Percentiles rank a stretch among this genome's conserved stretches.
phyloP scores from a whole-genome alignment of 2,329 filamentous ascomycete genomes.

The Clarireedia sp. region DNA sequence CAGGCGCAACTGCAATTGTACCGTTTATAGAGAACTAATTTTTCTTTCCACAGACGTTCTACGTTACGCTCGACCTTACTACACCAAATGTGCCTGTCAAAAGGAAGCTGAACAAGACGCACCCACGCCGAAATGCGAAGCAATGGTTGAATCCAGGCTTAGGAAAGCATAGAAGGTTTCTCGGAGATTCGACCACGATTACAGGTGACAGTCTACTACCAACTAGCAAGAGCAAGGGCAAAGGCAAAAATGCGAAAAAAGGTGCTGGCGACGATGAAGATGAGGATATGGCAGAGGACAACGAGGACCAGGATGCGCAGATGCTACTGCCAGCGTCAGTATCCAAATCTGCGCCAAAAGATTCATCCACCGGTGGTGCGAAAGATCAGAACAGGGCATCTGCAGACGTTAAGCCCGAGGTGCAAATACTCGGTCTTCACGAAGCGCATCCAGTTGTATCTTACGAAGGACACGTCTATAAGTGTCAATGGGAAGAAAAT shows the following conservation, averaged over 20 bases:
- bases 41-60: slow-evolving; percentile 44
- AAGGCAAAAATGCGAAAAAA: slow-evolving; percentile 6
- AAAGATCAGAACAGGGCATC: slow-evolving; percentile 10
- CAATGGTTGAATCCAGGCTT: slow-evolving; percentile 14
- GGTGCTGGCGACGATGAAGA: slow-evolving; percentile 6
- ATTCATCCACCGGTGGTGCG: slow-evolving; percentile 7
- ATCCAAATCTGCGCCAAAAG: neutral
- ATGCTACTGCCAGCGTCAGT: slow-evolving; percentile 17
- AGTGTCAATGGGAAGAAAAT: slow-evolving; percentile 72
- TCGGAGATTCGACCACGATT: slow-evolving; percentile 2
- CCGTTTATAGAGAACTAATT: slow-evolving; percentile 1
- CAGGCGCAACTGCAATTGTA: neutral
- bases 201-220: neutral
- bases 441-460: slow-evolving; percentile 68
- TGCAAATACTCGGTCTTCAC: slow-evolving; percentile 82
- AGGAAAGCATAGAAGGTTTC: slow-evolving; percentile 5
- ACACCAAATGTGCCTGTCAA: slow-evolving; percentile 26
- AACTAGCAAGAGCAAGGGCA: neutral
- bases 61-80: slow-evolving; percentile 55
- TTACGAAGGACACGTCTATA: slow-evolving; percentile 71
- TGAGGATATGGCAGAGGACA: slow-evolving; percentile 15
- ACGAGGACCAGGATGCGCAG: slow-evolving; percentile 17
- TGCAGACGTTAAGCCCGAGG: slow-evolving; percentile 27
- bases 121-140: slow-evolving; percentile 15
- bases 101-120: slow-evolving; percentile 11